Conservation (phyloP, 1,284 basidiomycete species). For the Vanrija sp. region DNA sequence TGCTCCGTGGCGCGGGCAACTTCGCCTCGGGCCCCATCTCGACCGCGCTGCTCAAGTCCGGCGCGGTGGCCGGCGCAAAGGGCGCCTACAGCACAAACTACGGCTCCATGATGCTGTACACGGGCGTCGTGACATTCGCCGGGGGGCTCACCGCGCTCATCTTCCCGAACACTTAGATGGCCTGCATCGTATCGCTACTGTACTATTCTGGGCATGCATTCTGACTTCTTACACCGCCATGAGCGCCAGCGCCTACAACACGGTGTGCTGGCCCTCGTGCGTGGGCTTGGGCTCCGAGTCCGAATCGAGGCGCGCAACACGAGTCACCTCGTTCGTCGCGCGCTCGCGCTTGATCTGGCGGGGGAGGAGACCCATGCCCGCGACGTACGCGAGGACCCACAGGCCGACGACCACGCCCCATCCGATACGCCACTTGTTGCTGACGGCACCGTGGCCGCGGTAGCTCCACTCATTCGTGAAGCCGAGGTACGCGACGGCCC, state of each 20-base stretch:
- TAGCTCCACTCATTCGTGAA: conserved; percentile 1
- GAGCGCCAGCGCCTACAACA: too few relatives aligned
- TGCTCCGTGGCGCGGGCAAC: conserved; percentile 37
- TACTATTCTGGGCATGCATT: too few relatives aligned
- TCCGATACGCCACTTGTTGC: neutral
- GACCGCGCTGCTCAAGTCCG: conserved; percentile 21
- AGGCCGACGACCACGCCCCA: conserved; percentile 17
- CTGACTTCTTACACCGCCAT: too few relatives aligned
- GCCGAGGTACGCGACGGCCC: neutral
- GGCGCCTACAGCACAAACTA: conserved; percentile 28
- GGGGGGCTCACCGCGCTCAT: conserved; percentile 17
- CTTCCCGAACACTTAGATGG: conserved; percentile 10
- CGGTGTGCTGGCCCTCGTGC: too few relatives aligned
- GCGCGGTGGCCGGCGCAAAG: conserved; percentile 12
- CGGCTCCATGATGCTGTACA: conserved; percentile 31
- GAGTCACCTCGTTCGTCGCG: neutral
- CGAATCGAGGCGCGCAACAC: too few relatives aligned
- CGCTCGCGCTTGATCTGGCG: neutral
- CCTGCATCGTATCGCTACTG: too few relatives aligned
- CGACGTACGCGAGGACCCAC: conserved; percentile 2
- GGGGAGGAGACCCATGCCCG: neutral
- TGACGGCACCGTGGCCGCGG: neutral
- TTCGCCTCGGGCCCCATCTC: conserved; percentile 35
- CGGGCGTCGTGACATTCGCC: conserved; percentile 23
- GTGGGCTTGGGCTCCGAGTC: too few relatives aligned